Percentiles rank a stretch among this genome's conserved stretches.
These are phyloP conservation scores for Lagerstroemia speciosa DNA, from an alignment of 345 rosid species.

Conservation along the genomic window DNA sequence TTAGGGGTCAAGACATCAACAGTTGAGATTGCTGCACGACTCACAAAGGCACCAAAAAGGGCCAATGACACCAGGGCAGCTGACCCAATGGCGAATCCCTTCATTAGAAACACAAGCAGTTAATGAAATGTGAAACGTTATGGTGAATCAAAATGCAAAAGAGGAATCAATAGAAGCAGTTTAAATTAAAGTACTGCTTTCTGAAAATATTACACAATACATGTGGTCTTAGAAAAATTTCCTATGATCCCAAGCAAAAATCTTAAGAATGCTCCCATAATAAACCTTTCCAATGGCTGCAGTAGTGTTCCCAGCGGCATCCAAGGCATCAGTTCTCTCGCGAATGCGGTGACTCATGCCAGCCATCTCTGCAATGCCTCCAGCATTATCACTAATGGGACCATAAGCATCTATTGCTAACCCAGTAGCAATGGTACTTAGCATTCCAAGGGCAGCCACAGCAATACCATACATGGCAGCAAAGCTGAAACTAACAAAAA, in stretches of 20 bases:
- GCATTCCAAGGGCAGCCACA: constrained; percentile 38
- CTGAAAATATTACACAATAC: too few relatives aligned
- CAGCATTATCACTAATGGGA: constrained; percentile 42
- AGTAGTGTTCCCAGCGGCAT: too few relatives aligned
- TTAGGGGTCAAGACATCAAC: constrained; percentile 38
- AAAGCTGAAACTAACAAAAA: constrained; percentile 34
- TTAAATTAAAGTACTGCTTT: too few relatives aligned
- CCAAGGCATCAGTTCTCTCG: constrained; percentile 37
- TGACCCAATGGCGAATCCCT: constrained; percentile 35
- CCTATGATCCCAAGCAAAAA: too few relatives aligned
- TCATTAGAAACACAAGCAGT: not conserved
- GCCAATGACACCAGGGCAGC: constrained; percentile 41
- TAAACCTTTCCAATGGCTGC: constrained; percentile 37
- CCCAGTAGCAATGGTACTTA: constrained; percentile 44
- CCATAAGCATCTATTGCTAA: constrained; percentile 40
- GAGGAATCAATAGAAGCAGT: too few relatives aligned
- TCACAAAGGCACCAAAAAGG: constrained; percentile 35
- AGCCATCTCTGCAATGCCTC: constrained; percentile 47
- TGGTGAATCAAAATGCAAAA: too few relatives aligned
- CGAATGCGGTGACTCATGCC: constrained; percentile 39
- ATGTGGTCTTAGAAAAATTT: too few relatives aligned
- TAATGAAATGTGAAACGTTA: not conserved
- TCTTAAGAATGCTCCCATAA: not conserved
- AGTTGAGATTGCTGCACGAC: constrained; percentile 29
- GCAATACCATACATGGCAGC: constrained; percentile 41